Evolutionary conservation across 1,284 basidiomycete genomes (phyloP).

Genomic region (Trichosporon sp.): DNA sequence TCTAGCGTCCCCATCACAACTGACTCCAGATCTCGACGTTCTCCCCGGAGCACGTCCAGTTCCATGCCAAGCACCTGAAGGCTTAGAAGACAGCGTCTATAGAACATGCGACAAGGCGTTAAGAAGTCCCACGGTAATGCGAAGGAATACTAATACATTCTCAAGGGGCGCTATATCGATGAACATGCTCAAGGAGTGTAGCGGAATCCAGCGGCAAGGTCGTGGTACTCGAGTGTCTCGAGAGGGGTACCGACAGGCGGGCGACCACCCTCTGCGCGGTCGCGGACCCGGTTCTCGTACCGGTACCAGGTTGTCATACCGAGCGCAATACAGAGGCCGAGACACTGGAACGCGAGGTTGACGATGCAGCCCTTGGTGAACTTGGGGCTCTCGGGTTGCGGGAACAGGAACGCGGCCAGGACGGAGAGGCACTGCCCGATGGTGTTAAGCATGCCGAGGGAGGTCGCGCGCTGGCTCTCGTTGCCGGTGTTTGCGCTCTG

Average conservation of each 20-base stretch:
- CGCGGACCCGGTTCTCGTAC: conserved; percentile 47
- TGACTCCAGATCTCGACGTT: conserved; percentile 61
- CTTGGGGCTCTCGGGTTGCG: conserved; percentile 43
- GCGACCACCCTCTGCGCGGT: conserved; percentile 47
- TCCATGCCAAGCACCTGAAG: conserved; percentile 53
- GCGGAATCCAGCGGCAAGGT: conserved; percentile 21
- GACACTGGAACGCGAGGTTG: conserved; percentile 49
- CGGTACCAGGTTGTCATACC: conserved; percentile 48
- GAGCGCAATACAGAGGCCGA: conserved; percentile 46
- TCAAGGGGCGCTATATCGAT: not conserved
- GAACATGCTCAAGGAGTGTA: not conserved
- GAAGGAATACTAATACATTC: not conserved
- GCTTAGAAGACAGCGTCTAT: conserved; percentile 17
- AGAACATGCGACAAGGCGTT: not conserved
- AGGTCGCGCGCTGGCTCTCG: conserved; percentile 49
- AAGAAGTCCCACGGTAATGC: not conserved
- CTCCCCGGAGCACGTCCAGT: conserved; percentile 55
- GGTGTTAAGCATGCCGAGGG: conserved; percentile 52
- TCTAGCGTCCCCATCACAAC: not conserved
- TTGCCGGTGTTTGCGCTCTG: conserved; percentile 26
- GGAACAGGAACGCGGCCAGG: conserved; percentile 51
- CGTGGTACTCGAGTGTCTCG: conserved; percentile 18
- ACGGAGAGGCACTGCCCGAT: conserved; percentile 52
- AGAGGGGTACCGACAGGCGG: conserved; percentile 26
- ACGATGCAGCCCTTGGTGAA: conserved; percentile 49